These are phyloP conservation scores for Leccinum pseudoinsigne DNA, from an alignment of 1,284 basidiomycete species.

Conservation along the genomic window DNA sequence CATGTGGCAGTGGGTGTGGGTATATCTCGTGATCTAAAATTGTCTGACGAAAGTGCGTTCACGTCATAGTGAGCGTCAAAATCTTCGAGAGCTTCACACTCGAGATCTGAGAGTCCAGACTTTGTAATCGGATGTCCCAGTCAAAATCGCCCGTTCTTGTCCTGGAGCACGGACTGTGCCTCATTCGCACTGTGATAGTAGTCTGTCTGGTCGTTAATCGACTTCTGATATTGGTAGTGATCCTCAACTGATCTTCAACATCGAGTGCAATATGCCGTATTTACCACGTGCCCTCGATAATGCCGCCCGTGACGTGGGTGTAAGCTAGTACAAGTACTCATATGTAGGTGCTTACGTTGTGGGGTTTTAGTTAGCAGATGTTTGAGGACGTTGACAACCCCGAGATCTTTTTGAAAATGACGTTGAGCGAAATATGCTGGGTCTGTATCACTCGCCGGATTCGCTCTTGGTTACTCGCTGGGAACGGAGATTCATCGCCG, in stretches of 20 bases:
- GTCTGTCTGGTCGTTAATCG: constrained; percentile 23
- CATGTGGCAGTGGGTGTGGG: constrained; percentile 8
- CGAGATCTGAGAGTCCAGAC: constrained; percentile 3
- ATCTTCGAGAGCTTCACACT: constrained; percentile 3
- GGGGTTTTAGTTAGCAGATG: not conserved
- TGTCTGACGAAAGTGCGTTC: constrained; percentile 11
- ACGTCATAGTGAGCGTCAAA: constrained; percentile 20
- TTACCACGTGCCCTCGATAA: constrained; percentile 16
- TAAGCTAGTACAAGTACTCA: not conserved
- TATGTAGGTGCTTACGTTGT: not conserved
- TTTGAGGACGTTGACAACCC: not conserved
- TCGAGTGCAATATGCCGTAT: constrained; percentile 19
- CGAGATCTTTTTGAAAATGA: constrained; percentile 8
- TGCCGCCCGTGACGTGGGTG: constrained; percentile 6
- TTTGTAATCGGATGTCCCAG: not conserved
- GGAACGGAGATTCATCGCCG: constrained; percentile 30
- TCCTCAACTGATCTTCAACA: constrained; percentile 33
- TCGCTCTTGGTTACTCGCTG: constrained; percentile 30
- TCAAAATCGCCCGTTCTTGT: not conserved
- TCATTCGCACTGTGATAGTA: constrained; percentile 6
- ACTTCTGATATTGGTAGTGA: constrained; percentile 29
- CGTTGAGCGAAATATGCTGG: constrained; percentile 7
- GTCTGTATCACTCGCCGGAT: constrained; percentile 15
- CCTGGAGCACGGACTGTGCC: not conserved
- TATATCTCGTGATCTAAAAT: constrained; percentile 7